Base-by-base conservation (phyloP, 2,329 filamentous ascomycete species). In the Claviceps paspali region DNA sequence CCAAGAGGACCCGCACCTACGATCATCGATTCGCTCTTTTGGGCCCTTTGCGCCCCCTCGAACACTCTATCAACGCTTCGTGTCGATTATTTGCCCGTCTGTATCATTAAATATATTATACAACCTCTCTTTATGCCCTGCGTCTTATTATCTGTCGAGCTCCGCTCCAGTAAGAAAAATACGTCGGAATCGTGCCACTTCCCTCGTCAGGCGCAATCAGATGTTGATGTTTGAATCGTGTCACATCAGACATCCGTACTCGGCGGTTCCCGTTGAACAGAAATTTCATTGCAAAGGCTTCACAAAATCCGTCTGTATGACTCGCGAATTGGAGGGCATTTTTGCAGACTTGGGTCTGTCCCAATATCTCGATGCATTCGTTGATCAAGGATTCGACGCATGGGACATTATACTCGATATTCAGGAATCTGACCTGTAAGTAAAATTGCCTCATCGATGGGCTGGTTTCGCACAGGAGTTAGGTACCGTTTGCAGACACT, bases 391-490 rank as follows among this genome's bases (percentile, higher is more conserved):
- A 3, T 91, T 91, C 55, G 83, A 91, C 55, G 76, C 77, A 9
- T 88, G 83, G 83, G 80, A 85, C 24, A 86, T 79, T 1, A 77
- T 88, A 38, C 65, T 86, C 35, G 82, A 88, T 52, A 86, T 91
- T 38, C 85, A 82, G 42, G 83, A 88, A 57, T 82, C 80, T 18
- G 83, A 91, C 51, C 65, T 91, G 79, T 85, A 58, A 54, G 76
- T 61, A 52, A 10, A 32, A 10, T 24, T n/a, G n/a, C n/a, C n/a
- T n/a, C n/a, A n/a, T n/a, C n/a, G n/a, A n/a, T n/a, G n/a, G n/a
- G n/a, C n/a, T n/a, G n/a, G n/a, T n/a, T n/a, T n/a, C n/a, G n/a
- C n/a, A n/a, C n/a, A n/a, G n/a, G n/a, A n/a, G n/a, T n/a, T n/a
- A n/a, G n/a, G n/a, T n/a, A n/a, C n/a, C 11, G 21, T 8, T 12